phyloP scores from a whole-genome alignment of 2,329 filamentous ascomycete genomes.

The Lachnellula arida region DNA sequence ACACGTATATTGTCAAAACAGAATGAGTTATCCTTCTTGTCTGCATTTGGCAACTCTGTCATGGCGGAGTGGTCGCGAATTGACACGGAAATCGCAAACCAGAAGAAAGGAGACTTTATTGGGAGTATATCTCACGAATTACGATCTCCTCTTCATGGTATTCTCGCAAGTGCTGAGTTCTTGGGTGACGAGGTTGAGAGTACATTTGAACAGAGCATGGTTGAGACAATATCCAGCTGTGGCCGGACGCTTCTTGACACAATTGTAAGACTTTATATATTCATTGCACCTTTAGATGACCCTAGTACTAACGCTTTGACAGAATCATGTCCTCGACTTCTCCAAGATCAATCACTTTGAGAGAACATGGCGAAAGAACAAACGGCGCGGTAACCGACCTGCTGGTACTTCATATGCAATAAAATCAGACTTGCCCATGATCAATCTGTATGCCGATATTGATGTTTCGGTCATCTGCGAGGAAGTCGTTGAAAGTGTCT shows the following conservation, averaged over 20 bases:
- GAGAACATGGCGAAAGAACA: conserved; percentile 29
- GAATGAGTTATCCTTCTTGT: conserved; percentile 36
- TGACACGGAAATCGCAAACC: conserved; percentile 46
- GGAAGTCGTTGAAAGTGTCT: conserved; percentile 33
- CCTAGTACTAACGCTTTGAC: background rate
- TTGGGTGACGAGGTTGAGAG: conserved; percentile 39
- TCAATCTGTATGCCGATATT: conserved; percentile 31
- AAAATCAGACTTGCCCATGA: conserved; percentile 31
- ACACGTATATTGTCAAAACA: conserved; percentile 33
- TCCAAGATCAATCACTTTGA: conserved; percentile 35
- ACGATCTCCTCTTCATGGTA: conserved; percentile 52
- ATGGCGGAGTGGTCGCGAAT: conserved; percentile 53
- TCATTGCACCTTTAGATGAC: no score
- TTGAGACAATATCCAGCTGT: conserved; percentile 36
- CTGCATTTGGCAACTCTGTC: conserved; percentile 44
- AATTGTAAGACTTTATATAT: conserved; percentile 24
- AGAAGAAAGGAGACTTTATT: conserved; percentile 54
- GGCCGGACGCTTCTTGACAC: conserved; percentile 36
- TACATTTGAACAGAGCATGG: conserved; percentile 28
- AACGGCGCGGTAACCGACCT: conserved; percentile 9
- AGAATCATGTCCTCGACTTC: conserved; percentile 40
- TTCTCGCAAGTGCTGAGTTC: conserved; percentile 48
- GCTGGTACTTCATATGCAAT: conserved; percentile 12
- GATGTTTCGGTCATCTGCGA: conserved; percentile 31
- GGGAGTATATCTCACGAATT: conserved; percentile 56